A percentile compares a stretch with the other conserved stretches of the same genome.
These are phyloP conservation scores for Prillingera fragicola DNA, from an alignment of 1,284 basidiomycete species.

Conservation along the genomic window DNA sequence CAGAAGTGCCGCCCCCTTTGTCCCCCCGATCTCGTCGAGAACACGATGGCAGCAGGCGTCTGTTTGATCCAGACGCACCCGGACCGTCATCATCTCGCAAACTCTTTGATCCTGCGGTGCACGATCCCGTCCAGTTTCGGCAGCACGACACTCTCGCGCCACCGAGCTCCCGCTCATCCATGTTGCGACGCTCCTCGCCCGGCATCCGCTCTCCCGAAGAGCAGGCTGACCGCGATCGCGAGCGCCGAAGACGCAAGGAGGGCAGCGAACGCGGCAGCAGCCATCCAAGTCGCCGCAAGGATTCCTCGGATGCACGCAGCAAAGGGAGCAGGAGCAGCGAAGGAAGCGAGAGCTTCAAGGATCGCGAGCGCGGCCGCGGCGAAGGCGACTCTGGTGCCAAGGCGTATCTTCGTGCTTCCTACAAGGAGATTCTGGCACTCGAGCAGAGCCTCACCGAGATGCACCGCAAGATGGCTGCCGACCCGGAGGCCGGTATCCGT, in stretches of 20 bases:
- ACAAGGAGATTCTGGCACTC: constrained; percentile 45
- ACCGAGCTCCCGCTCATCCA: constrained; percentile 4
- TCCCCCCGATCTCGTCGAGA: constrained; percentile 5
- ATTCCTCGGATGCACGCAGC: constrained; percentile 38
- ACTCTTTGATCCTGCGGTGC: constrained; percentile 52
- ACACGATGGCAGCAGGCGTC: constrained; percentile 3
- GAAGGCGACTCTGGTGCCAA: constrained; percentile 48
- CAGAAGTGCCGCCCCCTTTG: constrained; percentile 9
- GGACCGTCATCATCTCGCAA: constrained; percentile 24
- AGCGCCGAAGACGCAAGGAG: constrained; percentile 42
- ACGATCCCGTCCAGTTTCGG: constrained; percentile 47
- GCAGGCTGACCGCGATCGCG: constrained; percentile 44
- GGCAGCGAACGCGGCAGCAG: constrained; percentile 43
- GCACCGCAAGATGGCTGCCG: constrained; percentile 43
- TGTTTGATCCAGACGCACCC: constrained; percentile 10
- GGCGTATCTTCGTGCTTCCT: constrained; percentile 42
- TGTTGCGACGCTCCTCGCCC: constrained; percentile 17
- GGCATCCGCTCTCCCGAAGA: constrained; percentile 32
- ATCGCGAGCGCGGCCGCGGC: constrained; percentile 43
- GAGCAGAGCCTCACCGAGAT: constrained; percentile 47
- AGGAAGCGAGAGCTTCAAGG: constrained; percentile 49
- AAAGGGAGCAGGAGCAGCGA: constrained; percentile 46
- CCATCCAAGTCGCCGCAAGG: constrained; percentile 20
- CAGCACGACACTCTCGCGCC: background rate
- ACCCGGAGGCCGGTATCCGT: constrained; percentile 39